These are phyloP conservation scores for Capsella bursapastoris DNA, from an alignment of 345 rosid genomes.

Conservation along the genomic window DNA sequence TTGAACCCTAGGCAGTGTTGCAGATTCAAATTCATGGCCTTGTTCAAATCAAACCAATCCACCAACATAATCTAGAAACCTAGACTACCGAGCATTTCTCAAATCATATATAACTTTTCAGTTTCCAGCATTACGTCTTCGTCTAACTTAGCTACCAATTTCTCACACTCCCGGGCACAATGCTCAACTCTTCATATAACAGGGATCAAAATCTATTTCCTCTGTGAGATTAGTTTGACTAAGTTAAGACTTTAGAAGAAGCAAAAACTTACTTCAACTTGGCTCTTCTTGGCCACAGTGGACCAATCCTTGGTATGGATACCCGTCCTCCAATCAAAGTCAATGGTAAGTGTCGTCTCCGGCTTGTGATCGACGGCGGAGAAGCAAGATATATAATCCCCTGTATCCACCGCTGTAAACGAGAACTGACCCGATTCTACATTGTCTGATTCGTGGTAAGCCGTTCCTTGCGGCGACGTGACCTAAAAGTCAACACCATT, in stretches of 20 bases:
- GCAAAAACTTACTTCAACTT: constrained; percentile 69
- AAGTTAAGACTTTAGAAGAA: not conserved
- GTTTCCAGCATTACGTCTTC: not conserved
- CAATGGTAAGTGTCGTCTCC: constrained; percentile 51
- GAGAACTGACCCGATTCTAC: constrained; percentile 81
- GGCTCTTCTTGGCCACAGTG: constrained; percentile 86
- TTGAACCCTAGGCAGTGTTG: not conserved
- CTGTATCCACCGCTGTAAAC: constrained; percentile 69
- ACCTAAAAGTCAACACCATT: constrained; percentile 52
- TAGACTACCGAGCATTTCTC: constrained; percentile 18
- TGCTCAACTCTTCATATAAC: not conserved
- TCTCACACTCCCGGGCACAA: constrained; percentile 6
- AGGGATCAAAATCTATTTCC: constrained; percentile 16
- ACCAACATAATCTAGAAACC: constrained; percentile 12
- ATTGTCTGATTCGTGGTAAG: constrained; percentile 65
- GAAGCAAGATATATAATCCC: constrained; percentile 81
- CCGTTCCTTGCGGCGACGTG: constrained; percentile 69
- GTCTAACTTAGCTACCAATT: constrained; percentile 22
- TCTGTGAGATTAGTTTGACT: constrained; percentile 19
- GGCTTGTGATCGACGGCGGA: constrained; percentile 68
- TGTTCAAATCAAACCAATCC: constrained; percentile 6
- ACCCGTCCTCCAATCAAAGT: constrained; percentile 91
- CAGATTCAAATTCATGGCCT: constrained; percentile 12
- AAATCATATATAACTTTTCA: not conserved
- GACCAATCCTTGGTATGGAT: constrained; percentile 87